Evolutionary conservation across 345 rosid genomes (phyloP).

Genomic region (Eucalyptus tenuipes): DNA sequence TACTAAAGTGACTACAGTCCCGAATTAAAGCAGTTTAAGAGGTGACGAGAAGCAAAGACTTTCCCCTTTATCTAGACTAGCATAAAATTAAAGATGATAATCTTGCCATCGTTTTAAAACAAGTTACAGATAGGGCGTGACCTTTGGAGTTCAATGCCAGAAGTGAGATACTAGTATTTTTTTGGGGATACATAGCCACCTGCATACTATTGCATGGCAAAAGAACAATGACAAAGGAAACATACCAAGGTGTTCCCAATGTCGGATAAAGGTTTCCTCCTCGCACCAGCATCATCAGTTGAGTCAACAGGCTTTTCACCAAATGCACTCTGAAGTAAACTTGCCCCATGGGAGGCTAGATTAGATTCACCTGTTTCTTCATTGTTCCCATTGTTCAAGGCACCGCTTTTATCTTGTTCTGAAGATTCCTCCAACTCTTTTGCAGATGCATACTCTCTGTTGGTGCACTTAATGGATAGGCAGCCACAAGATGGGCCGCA

Average conservation of each 20-base stretch:
- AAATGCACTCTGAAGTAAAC: constrained; percentile 70
- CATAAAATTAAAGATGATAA: neutral
- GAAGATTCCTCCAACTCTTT: constrained; percentile 14
- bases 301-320: constrained; percentile 22
- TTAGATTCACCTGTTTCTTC: constrained; percentile 5
- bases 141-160: neutral
- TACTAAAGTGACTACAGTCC: neutral
- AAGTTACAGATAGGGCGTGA: neutral
- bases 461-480: constrained; percentile 44
- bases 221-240: neutral
- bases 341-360: constrained; percentile 75
- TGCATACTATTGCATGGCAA: neutral
- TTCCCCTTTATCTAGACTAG: neutral
- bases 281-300: constrained; percentile 23
- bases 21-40: neutral
- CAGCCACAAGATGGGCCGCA: constrained; percentile 76
- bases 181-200: neutral
- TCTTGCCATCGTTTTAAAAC: neutral
- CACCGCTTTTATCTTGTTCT: neutral
- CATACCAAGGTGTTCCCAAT: constrained; percentile 71
- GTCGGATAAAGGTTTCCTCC: constrained; percentile 73
- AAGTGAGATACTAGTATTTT: neutral
- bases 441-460: constrained; percentile 13
- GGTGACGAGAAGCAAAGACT: neutral
- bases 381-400: neutral